Base-by-base conservation (phyloP, 495 filamentous ascomycete species). In the Penicillium fimorum region DNA sequence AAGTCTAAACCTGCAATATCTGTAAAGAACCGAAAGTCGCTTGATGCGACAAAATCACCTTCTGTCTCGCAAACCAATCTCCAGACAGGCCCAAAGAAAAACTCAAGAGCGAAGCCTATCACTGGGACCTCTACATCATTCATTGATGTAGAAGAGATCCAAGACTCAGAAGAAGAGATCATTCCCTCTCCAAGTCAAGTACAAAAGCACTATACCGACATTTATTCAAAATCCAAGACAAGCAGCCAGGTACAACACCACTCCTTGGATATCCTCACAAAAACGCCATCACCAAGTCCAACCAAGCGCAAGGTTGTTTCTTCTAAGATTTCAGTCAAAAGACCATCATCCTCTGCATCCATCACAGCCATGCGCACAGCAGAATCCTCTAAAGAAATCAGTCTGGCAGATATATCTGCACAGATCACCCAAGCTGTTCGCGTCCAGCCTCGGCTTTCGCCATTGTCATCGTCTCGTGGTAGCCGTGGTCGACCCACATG, bases 371-470 rank as follows among this genome's bases (percentile, higher is more conserved):
- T 56, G 33, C 35, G 43, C 42, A 47, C 58, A 45, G 1, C 46
- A 2, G 42, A 42, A 15, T 12, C 51, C 30, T 43, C 53, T 20
- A 53, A 50, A 32, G 42, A 57, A 4, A 49, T 22, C 43, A 56
- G 49, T n/a, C 50, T 63, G n/a, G 67, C 70, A 3, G 67, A 75
- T 17, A 54, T 91, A 15, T 85, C 84, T 61, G 61, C 60, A 8
- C 76, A 80, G 57, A 90, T 96, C 52, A 90, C 87, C 3, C 74
- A 76, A 38, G 85, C 87, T 7, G 77, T 96, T 71, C 57, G 79
- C 75, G 29, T 81, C 63, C 54, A 82, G 76, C 15, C 80, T 66
- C 41, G 74, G 81, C 64, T 76, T 71, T 57, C 58, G 9, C 47
- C 48, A 2, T 53, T 44, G 4, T 53, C 41, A 10, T 5, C 53